Evolutionary conservation across 768 basidiomycete genomes (phyloP).

Genomic region (Russula earlei): DNA sequence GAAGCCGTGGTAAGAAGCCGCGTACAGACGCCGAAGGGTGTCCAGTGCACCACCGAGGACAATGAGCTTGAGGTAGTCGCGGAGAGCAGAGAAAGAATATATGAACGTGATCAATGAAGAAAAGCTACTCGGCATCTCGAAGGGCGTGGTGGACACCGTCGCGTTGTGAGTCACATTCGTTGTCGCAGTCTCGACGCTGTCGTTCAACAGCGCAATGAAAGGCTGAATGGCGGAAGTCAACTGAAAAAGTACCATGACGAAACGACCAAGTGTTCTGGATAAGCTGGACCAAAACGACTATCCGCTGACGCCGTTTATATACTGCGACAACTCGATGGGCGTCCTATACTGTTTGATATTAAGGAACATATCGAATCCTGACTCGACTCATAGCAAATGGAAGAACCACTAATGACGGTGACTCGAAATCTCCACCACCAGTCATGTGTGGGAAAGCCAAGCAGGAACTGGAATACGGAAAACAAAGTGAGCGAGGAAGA

Average conservation of each 20-base stretch:
- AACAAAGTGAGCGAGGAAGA: too few species aligned
- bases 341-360: too few species aligned
- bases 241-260: neutral
- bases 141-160: neutral
- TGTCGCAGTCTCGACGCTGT: neutral
- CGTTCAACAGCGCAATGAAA: constrained; percentile 1
- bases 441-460: too few species aligned
- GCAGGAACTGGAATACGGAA: too few species aligned
- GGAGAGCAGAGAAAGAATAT: constrained; percentile 44
- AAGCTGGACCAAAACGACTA: neutral
- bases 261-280: neutral
- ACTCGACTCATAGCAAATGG: too few species aligned
- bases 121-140: constrained; percentile 20
- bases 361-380: too few species aligned
- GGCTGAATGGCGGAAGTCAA: neutral
- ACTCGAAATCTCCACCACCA: too few species aligned
- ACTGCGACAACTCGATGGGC: too few species aligned
- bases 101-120: constrained; percentile 35
- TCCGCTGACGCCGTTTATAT: too few species aligned
- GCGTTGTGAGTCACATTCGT: neutral
- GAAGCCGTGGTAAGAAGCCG: constrained; percentile 34
- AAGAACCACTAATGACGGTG: too few species aligned
- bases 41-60: constrained; percentile 56
- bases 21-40: constrained; percentile 40
- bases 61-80: constrained; percentile 57